These are phyloP conservation scores for Aspergillus latus DNA, from an alignment of 2,329 filamentous ascomycete species.

Conservation along the genomic window DNA sequence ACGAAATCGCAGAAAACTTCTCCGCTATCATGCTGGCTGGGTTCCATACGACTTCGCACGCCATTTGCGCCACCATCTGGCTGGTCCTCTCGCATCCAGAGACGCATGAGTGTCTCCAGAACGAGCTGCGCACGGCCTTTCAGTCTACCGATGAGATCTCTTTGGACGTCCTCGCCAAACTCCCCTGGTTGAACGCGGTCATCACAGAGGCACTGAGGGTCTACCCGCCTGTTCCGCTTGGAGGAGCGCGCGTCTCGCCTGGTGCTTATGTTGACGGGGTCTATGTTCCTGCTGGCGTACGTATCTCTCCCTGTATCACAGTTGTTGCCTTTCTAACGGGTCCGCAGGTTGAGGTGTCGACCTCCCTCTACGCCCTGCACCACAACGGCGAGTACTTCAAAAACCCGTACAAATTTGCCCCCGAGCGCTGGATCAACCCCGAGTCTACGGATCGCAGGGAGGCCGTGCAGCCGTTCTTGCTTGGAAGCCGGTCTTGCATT, in stretches of 20 bases:
- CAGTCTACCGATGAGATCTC: constrained; percentile 21
- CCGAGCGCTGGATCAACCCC: constrained; percentile 35
- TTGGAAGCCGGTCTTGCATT: constrained; percentile 28
- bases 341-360: constrained; percentile 28
- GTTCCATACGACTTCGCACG: constrained; percentile 29
- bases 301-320: constrained; percentile 9
- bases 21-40: constrained; percentile 31
- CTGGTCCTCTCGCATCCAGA: constrained; percentile 28
- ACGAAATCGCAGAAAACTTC: constrained; percentile 29
- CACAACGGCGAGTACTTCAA: constrained; percentile 33
- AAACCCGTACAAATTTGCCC: constrained; percentile 29
- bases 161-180: constrained; percentile 18
- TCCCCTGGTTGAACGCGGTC: constrained; percentile 32
- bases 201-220: constrained; percentile 34
- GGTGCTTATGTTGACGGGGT: constrained; percentile 24
- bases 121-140: constrained; percentile 22
- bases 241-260: constrained; percentile 30
- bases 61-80: constrained; percentile 28
- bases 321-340: not conserved
- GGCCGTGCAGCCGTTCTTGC: constrained; percentile 26
- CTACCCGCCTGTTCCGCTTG: constrained; percentile 32
- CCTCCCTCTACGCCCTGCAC: constrained; percentile 31
- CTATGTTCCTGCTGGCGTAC: constrained; percentile 27
- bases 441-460: constrained; percentile 24
- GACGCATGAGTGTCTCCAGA: constrained; percentile 18